These are phyloP conservation scores for Agarophyton chilense DNA, from an alignment of 23 red algal genomes.

Conservation along the genomic window DNA sequence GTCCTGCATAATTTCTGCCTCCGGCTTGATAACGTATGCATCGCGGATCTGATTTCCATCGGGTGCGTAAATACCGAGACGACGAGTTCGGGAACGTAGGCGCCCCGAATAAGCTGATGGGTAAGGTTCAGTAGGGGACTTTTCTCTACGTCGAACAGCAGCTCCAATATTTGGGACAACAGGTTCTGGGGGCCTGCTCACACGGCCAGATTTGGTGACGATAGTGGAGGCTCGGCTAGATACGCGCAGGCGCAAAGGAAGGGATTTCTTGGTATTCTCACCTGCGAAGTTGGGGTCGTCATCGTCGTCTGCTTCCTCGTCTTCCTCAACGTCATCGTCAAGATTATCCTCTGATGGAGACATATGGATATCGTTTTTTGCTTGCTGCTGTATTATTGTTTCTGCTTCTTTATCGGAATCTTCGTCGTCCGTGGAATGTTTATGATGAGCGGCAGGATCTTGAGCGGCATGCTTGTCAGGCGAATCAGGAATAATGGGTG, in stretches of 20 bases:
- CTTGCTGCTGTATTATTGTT: not conserved
- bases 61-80: not conserved
- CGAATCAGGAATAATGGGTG: not conserved
- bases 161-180: conserved; percentile 17
- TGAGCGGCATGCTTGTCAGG: not conserved
- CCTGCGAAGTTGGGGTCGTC: not conserved
- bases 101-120: not conserved
- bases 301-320: not conserved
- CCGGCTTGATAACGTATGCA: not conserved
- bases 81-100: conserved; percentile 19
- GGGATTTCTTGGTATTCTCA: not conserved
- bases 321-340: not conserved
- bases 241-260: conserved; percentile 6
- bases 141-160: not conserved
- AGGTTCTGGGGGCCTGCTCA: conserved; percentile 42
- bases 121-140: not conserved
- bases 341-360: not conserved
- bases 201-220: conserved; percentile 50
- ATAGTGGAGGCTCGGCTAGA: not conserved
- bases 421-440: not conserved
- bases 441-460: not conserved
- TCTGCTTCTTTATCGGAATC: conserved; percentile 18
- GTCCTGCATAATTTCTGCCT: not conserved
- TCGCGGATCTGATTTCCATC: conserved; percentile 8
- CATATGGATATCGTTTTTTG: not conserved